These are phyloP conservation scores for Melocanna baccifera DNA, from an alignment of 176 grass and related monocot genomes.

Conservation along the genomic window DNA sequence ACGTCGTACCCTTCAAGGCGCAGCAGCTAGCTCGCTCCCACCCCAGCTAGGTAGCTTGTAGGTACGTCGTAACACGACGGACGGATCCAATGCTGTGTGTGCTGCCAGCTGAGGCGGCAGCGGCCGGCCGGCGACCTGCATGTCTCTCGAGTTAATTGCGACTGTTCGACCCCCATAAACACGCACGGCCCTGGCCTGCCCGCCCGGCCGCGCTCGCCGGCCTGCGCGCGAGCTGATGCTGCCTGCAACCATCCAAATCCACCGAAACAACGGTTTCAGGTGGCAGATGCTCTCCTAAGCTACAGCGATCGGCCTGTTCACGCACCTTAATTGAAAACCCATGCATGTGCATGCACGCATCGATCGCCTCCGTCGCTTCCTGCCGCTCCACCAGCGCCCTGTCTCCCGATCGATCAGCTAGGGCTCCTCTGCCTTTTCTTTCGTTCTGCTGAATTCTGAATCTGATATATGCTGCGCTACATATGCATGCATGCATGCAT, in stretches of 20 bases:
- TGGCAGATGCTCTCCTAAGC: conserved; percentile 50
- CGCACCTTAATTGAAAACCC: background rate
- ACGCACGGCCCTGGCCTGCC: background rate
- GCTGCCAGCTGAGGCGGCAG: background rate
- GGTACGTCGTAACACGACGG: conserved; percentile 8
- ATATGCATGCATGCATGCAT: background rate
- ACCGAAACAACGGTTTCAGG: conserved; percentile 49
- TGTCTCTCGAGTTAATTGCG: background rate
- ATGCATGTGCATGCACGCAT: conserved; percentile 7
- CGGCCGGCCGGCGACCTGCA: background rate
- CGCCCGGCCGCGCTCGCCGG: background rate
- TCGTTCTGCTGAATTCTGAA: background rate
- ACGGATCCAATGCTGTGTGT: background rate
- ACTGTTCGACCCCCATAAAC: conserved; percentile 20
- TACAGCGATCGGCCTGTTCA: conserved; percentile 39
- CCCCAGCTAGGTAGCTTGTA: background rate
- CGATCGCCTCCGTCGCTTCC: background rate
- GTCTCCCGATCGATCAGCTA: background rate
- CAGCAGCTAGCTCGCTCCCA: background rate
- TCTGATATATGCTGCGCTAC: background rate
- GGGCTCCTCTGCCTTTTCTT: background rate
- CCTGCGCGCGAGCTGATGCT: background rate
- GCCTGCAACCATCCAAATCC: conserved; percentile 5
- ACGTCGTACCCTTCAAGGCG: background rate
- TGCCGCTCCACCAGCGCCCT: background rate